phyloP scores from a whole-genome alignment of 305 asterid genomes.

The Nicotiana rustica region DNA sequence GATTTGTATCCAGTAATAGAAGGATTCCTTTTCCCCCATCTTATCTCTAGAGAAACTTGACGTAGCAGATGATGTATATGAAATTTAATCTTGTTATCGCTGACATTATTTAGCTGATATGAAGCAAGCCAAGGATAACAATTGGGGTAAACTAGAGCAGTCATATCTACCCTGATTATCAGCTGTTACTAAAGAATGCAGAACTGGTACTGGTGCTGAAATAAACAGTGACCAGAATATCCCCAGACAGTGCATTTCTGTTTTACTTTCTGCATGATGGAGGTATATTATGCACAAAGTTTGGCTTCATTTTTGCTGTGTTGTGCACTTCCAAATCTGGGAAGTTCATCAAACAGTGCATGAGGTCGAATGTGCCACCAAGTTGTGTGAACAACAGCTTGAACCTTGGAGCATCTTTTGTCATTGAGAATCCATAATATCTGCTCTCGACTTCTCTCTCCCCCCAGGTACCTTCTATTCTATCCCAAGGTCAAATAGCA shows the following conservation, averaged over 20 bases:
- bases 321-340: not conserved
- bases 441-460: not conserved
- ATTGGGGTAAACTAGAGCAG: not conserved
- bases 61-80: not conserved
- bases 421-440: no score
- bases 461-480: not conserved
- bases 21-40: not conserved
- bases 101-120: not conserved
- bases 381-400: not conserved
- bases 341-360: not conserved
- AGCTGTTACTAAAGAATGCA: not conserved
- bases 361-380: not conserved
- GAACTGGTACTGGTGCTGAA: not conserved
- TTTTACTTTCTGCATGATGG: not conserved
- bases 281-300: not conserved
- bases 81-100: not conserved
- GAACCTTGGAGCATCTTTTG: not conserved
- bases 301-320: not conserved
- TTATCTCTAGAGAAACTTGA: not conserved
- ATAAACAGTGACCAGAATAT: not conserved
- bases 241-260: not conserved
- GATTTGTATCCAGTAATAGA: not conserved
- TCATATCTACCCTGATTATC: not conserved
- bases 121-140: not conserved
- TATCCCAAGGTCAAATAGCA: no score